Percentiles rank a stretch among this genome's conserved stretches.
Evolutionary conservation across 2,329 filamentous ascomycete genomes (phyloP).

Genomic region (Cladosporium phlei): DNA sequence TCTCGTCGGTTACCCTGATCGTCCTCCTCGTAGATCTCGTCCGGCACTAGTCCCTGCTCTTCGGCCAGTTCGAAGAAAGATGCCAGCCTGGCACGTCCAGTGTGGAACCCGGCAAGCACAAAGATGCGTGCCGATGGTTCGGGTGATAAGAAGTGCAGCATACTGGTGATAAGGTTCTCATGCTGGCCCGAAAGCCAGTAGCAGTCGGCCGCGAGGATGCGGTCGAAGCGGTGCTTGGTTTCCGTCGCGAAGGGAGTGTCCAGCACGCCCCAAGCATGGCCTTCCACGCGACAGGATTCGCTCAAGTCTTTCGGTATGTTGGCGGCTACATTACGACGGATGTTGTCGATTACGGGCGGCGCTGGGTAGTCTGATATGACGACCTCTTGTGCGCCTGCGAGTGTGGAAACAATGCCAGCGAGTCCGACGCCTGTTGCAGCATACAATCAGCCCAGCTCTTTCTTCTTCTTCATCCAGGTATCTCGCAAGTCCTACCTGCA

Average conservation of each 20-base stretch:
- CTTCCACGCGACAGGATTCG: constrained; percentile 45
- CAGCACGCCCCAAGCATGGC: constrained; percentile 62
- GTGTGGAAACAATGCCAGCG: constrained; percentile 42
- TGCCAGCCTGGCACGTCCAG: constrained; percentile 61
- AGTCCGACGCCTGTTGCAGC: constrained; percentile 40
- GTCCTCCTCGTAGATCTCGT: constrained; percentile 65
- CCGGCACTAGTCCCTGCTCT: constrained; percentile 53
- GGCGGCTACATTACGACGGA: constrained; percentile 52
- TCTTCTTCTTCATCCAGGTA: constrained; percentile 33
- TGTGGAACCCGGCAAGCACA: constrained; percentile 69
- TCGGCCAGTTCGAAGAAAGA: constrained; percentile 58
- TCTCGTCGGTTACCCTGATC: constrained; percentile 58
- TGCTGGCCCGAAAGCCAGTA: constrained; percentile 73
- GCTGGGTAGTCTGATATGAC: constrained; percentile 66
- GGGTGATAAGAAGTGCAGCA: constrained; percentile 56
- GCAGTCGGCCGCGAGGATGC: constrained; percentile 67
- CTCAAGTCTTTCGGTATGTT: constrained; percentile 43
- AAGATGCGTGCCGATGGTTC: constrained; percentile 50
- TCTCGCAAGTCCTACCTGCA: constrained; percentile 53
- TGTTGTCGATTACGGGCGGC: constrained; percentile 53
- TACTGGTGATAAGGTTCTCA: constrained; percentile 58
- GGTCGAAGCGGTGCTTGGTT: constrained; percentile 48
- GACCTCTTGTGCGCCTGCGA: constrained; percentile 41
- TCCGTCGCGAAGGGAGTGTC: constrained; percentile 36
- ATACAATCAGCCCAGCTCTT: constrained; percentile 20